Conservation (phyloP, 2,329 filamentous ascomycete genomes). For the Dendrostoma leiphaemia region DNA sequence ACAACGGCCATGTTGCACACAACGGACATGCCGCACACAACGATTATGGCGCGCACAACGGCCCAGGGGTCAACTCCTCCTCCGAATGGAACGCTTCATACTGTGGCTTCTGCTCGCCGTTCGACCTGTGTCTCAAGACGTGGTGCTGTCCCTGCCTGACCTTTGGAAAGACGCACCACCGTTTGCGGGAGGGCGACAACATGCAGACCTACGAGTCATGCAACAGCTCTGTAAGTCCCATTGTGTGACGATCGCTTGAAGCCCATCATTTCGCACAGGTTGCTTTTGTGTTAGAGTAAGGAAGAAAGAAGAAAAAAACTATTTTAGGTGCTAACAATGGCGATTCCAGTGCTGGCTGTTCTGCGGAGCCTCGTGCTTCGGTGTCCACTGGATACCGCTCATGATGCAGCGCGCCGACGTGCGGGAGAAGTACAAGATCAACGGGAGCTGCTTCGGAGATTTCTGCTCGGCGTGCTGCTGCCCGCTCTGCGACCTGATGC, state of each 20-base stretch:
- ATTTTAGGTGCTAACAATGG: background rate
- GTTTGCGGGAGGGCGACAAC: slow-evolving; percentile 37
- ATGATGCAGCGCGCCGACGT: slow-evolving; percentile 45
- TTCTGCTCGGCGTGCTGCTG: slow-evolving; percentile 44
- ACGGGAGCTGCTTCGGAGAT: slow-evolving; percentile 42
- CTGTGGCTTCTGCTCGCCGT: slow-evolving; percentile 44
- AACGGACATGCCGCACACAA: too few relatives aligned
- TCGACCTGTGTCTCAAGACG: slow-evolving; percentile 42
- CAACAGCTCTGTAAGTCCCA: slow-evolving; percentile 42
- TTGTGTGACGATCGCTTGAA: too few relatives aligned
- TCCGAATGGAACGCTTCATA: slow-evolving; percentile 40
- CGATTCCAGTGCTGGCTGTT: slow-evolving; percentile 39
- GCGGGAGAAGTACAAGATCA: slow-evolving; percentile 43
- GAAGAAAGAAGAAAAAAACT: background rate
- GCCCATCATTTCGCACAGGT: too few relatives aligned
- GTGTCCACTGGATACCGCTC: slow-evolving; percentile 40
- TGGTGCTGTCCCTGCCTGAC: slow-evolving; percentile 47
- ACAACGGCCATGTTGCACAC: too few relatives aligned
- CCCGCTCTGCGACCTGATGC: slow-evolving; percentile 41
- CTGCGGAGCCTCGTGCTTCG: slow-evolving; percentile 38
- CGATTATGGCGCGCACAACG: slow-evolving; percentile 45
- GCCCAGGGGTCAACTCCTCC: slow-evolving; percentile 39
- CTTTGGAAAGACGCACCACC: slow-evolving; percentile 48
- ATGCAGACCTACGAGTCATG: slow-evolving; percentile 44
- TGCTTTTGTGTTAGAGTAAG: background rate